Conservation (phyloP, 768 basidiomycete species). For the Scleroderma bovista region DNA sequence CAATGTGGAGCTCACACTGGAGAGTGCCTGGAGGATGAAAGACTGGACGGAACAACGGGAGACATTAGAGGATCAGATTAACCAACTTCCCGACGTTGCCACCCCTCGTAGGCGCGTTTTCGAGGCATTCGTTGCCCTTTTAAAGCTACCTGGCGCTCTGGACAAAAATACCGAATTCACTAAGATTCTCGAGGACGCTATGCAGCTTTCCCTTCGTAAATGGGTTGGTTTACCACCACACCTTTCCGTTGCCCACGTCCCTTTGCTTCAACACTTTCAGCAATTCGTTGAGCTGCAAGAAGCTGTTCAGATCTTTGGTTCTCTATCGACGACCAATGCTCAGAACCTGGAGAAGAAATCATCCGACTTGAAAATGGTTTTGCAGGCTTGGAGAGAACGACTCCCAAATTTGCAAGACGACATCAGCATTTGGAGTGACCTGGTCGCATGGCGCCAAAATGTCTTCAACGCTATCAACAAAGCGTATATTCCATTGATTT, state of each 20-base stretch:
- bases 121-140: slow-evolving; percentile 87
- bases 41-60: slow-evolving; percentile 88
- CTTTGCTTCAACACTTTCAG: slow-evolving; percentile 95
- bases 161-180: slow-evolving; percentile 89
- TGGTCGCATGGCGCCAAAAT: slow-evolving; percentile 99
- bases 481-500: slow-evolving; percentile 88
- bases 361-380: slow-evolving; percentile 90
- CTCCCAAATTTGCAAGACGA: slow-evolving; percentile 95
- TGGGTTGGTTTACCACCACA: slow-evolving; percentile 87
- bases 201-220: slow-evolving; percentile 93
- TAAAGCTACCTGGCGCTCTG: slow-evolving; percentile 74
- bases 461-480: slow-evolving; percentile 97
- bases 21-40: slow-evolving; percentile 90
- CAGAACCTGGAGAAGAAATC: slow-evolving; percentile 93
- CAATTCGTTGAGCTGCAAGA: slow-evolving; percentile 98
- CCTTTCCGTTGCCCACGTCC: slow-evolving; percentile 88
- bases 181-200: slow-evolving; percentile 86
- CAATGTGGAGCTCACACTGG: slow-evolving; percentile 88
- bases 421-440: slow-evolving; percentile 97
- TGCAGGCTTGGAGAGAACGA: slow-evolving; percentile 95
- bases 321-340: slow-evolving; percentile 78
- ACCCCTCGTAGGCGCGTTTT: slow-evolving; percentile 98
- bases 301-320: slow-evolving; percentile 91
- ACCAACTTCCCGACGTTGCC: slow-evolving; percentile 73
- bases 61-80: slow-evolving; percentile 74